Conservation (phyloP, 257 asterid genomes). For the Gentiana macrophylla region DNA sequence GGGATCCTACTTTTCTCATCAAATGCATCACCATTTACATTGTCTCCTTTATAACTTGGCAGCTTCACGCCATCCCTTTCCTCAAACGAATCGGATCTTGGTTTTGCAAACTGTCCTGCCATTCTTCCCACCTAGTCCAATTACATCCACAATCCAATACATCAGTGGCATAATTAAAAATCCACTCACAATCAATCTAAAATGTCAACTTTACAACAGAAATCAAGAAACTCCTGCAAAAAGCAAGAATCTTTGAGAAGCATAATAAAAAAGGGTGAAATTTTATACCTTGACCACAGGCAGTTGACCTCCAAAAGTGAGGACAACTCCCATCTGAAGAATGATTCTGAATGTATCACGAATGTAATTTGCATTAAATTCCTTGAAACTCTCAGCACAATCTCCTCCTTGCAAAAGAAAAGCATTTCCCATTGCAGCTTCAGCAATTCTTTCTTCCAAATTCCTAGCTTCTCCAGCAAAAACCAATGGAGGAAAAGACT, state of each 20-base stretch:
- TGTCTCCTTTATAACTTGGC: constrained; percentile 82
- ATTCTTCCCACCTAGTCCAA: constrained; percentile 57
- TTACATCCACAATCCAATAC: constrained; percentile 5
- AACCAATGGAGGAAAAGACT: constrained; percentile 9
- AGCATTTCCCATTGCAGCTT: constrained; percentile 9
- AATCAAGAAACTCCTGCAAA: too few relatives aligned
- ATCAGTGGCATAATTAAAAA: too few relatives aligned
- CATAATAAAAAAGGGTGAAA: too few relatives aligned
- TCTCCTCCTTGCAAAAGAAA: constrained; percentile 7
- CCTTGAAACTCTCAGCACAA: constrained; percentile 8
- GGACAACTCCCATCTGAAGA: constrained; percentile 80
- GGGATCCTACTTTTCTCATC: constrained; percentile 59
- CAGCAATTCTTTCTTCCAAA: constrained; percentile 7
- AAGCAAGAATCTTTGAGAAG: too few relatives aligned
- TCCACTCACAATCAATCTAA: too few relatives aligned
- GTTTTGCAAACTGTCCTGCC: constrained; percentile 88
- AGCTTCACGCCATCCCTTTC: constrained; percentile 61
- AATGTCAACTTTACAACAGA: too few relatives aligned
- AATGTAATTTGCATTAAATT: constrained; percentile 1
- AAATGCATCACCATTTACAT: constrained; percentile 63
- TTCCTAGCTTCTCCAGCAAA: constrained; percentile 13
- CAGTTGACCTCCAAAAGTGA: constrained; percentile 73
- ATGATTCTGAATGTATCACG: constrained; percentile 7
- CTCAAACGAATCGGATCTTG: constrained; percentile 54
- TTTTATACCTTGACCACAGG: constrained; percentile 60